phyloP scores from a whole-genome alignment of 257 asterid species.

The Solanum ossicruentum region DNA sequence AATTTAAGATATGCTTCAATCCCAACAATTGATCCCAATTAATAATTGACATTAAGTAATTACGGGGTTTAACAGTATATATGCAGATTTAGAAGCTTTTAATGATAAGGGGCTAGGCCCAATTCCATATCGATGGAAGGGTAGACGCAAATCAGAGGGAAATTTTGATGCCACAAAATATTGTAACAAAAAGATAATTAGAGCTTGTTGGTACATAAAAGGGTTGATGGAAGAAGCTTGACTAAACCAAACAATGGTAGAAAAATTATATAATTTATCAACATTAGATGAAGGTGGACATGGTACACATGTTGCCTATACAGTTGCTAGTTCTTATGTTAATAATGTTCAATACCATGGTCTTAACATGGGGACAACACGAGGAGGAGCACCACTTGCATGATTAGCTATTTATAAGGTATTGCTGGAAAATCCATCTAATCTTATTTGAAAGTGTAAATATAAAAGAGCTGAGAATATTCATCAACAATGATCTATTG shows the following conservation, averaged over 20 bases:
- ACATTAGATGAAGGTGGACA: background rate
- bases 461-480: too few relatives aligned
- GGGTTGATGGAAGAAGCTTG: background rate
- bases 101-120: conserved; percentile 7
- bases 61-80: too few relatives aligned
- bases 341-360: background rate
- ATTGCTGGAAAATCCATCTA: background rate
- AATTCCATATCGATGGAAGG: conserved; percentile 6
- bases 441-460: background rate
- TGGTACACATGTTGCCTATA: background rate
- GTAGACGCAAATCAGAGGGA: background rate
- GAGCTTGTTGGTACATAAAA: background rate
- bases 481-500: too few relatives aligned
- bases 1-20: too few relatives aligned
- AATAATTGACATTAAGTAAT: too few relatives aligned
- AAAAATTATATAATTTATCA: background rate
- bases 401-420: background rate
- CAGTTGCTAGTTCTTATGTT: background rate
- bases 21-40: too few relatives aligned
- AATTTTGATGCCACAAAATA: background rate
- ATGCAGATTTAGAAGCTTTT: background rate
- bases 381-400: background rate
- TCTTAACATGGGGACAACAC: background rate
- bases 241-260: background rate
- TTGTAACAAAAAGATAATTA: background rate